These are phyloP conservation scores for Chrysosporium keratinophilum DNA, from an alignment of 2,329 filamentous ascomycete genomes.

Conservation along the genomic window DNA sequence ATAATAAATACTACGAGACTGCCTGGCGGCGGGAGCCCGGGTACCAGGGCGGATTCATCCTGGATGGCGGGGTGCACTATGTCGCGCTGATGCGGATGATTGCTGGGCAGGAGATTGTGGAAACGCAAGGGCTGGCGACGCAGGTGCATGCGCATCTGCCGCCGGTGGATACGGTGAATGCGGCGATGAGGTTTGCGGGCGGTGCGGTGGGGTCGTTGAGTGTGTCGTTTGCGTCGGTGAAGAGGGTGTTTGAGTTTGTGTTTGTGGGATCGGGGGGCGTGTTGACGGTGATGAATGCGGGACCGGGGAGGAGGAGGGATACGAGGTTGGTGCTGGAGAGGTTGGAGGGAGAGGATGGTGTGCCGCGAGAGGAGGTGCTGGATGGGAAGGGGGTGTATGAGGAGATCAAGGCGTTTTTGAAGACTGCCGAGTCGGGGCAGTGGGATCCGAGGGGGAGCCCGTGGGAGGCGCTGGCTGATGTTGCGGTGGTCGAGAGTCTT, in stretches of 20 bases:
- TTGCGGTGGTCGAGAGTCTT: slow-evolving; percentile 38
- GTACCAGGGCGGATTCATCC: slow-evolving; percentile 50
- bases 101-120: slow-evolving; percentile 36
- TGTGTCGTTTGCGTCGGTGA: slow-evolving; percentile 45
- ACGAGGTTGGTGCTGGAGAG: slow-evolving; percentile 35
- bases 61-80: slow-evolving; percentile 50
- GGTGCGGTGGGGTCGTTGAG: slow-evolving; percentile 43
- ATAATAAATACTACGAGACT: slow-evolving; percentile 48
- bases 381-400: slow-evolving; percentile 35
- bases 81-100: slow-evolving; percentile 44
- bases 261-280: slow-evolving; percentile 44
- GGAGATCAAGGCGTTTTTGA: slow-evolving; percentile 18
- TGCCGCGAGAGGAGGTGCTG: slow-evolving; percentile 41
- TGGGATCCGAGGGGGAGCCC: slow-evolving; percentile 27
- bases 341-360: slow-evolving; percentile 39
- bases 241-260: slow-evolving; percentile 40
- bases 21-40: slow-evolving; percentile 47
- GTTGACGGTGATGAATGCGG: slow-evolving; percentile 36
- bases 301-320: slow-evolving; percentile 17
- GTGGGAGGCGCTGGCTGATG: slow-evolving; percentile 45
- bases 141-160: slow-evolving; percentile 44
- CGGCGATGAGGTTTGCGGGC: slow-evolving; percentile 38
- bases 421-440: slow-evolving; percentile 1
- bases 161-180: slow-evolving; percentile 49
- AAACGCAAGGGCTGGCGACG: slow-evolving; percentile 39